Percentiles rank a stretch among this genome's conserved stretches.
Evolutionary conservation across 2,329 filamentous ascomycete genomes (phyloP).

Genomic region (Aspergillus pseudoterreus): DNA sequence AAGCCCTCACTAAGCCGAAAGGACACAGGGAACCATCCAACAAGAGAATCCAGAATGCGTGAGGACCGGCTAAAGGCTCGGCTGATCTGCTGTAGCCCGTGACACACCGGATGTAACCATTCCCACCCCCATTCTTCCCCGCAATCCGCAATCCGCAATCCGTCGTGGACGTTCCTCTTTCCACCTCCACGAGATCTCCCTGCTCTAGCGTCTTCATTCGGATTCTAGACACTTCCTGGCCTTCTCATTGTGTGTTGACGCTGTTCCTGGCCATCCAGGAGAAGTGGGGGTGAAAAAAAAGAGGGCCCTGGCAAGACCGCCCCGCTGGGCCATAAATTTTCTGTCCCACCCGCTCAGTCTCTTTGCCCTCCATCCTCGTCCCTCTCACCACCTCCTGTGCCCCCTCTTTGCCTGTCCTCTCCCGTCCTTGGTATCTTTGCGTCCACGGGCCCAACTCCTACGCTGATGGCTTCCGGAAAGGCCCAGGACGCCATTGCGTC

Average conservation of each 20-base stretch:
- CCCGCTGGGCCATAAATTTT: slow-evolving; percentile 4
- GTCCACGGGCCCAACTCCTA: slow-evolving; percentile 6
- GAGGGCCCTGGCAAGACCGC: background rate
- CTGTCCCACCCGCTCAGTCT: background rate
- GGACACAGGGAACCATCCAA: too few relatives aligned
- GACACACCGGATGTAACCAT: background rate
- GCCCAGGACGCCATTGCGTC: slow-evolving; percentile 26
- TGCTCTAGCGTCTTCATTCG: background rate
- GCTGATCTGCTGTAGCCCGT: slow-evolving; percentile 4
- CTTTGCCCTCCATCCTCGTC: background rate
- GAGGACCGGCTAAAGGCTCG: slow-evolving; percentile 5
- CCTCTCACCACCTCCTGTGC: background rate
- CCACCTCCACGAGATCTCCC: background rate
- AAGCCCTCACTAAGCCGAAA: too few relatives aligned
- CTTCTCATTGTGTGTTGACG: background rate
- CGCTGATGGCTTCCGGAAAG: slow-evolving; percentile 27
- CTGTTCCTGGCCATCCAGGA: background rate
- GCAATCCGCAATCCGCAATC: slow-evolving; percentile 4
- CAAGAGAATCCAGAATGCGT: background rate
- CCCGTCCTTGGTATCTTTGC: background rate
- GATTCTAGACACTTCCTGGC: background rate
- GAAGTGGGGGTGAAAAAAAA: background rate
- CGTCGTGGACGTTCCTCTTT: background rate
- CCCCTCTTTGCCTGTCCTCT: background rate
- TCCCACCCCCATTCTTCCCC: slow-evolving; percentile 4